These are phyloP conservation scores for Lactarius vividus DNA, from an alignment of 768 basidiomycete genomes.

Conservation along the genomic window DNA sequence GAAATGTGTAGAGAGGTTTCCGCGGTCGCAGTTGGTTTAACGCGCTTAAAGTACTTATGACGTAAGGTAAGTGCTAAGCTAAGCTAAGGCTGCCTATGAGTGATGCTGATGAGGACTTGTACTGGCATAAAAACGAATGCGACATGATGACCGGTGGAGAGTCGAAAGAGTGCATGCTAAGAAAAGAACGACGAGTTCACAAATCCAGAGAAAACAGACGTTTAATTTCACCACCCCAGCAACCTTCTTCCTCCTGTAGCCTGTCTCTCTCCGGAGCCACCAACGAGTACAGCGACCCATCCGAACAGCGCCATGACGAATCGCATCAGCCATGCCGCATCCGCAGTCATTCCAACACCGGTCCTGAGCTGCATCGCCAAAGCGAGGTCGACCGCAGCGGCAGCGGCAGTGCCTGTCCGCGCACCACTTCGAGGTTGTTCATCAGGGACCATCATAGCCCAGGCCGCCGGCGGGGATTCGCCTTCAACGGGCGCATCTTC, in stretches of 20 bases:
- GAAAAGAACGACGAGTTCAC: not conserved
- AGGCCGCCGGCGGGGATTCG: conserved; percentile 9
- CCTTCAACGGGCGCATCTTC: conserved; percentile 12
- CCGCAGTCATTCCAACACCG: conserved; percentile 65
- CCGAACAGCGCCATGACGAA: conserved; percentile 80
- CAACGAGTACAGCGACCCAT: conserved; percentile 63
- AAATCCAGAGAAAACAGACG: not conserved
- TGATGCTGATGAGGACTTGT: conserved; percentile 1
- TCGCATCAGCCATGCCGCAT: conserved; percentile 75
- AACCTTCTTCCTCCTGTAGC: conserved; percentile 11
- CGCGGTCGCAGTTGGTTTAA: not conserved
- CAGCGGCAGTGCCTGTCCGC: conserved; percentile 40
- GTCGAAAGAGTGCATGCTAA: conserved; percentile 4
- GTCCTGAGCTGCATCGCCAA: conserved; percentile 77
- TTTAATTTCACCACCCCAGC: conserved; percentile 3
- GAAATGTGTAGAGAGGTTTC: not conserved
- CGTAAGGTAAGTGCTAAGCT: not conserved
- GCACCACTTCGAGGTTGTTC: conserved; percentile 29
- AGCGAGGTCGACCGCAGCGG: conserved; percentile 54
- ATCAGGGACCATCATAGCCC: conserved; percentile 19
- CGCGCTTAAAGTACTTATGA: too few relatives aligned
- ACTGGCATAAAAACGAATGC: conserved; percentile 8
- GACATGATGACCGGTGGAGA: not conserved
- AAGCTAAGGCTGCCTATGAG: too few relatives aligned
- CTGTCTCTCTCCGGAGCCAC: conserved; percentile 25